phyloP scores from a whole-genome alignment of 1,284 basidiomycete genomes.

The Sanguinoderma infundibulare region DNA sequence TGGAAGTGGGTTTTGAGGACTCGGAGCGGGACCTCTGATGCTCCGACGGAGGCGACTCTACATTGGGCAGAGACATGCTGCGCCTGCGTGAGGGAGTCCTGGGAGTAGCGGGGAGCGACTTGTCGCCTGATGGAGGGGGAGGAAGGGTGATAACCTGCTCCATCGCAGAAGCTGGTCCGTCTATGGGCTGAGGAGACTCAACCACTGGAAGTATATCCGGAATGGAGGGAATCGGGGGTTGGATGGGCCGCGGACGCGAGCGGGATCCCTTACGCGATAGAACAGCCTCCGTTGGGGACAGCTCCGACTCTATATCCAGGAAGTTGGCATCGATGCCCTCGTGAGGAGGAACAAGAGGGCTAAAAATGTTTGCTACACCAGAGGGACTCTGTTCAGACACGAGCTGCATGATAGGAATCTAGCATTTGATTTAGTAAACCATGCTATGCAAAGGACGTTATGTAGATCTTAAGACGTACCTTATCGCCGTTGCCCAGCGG shows the following conservation, averaged over 20 bases:
- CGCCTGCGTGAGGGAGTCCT: constrained; percentile 22
- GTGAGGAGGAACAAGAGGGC: constrained; percentile 29
- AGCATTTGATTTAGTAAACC: not conserved
- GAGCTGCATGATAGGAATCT: constrained; percentile 25
- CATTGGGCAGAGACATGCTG: constrained; percentile 21
- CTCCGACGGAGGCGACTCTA: constrained; percentile 17
- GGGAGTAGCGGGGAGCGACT: constrained; percentile 19
- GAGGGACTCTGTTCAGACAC: constrained; percentile 10
- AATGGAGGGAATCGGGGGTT: not conserved
- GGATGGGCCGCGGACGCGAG: constrained; percentile 37
- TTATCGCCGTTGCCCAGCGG: constrained; percentile 24
- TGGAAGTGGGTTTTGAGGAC: constrained; percentile 18
- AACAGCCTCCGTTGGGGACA: constrained; percentile 19
- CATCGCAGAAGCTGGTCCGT: not conserved
- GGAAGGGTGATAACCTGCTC: constrained; percentile 18
- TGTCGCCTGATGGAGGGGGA: constrained; percentile 17
- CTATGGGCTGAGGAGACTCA: not conserved
- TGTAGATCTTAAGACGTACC: not conserved
- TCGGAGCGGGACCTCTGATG: constrained; percentile 23
- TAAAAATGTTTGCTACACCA: constrained; percentile 11
- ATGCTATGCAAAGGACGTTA: no score
- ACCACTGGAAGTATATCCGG: not conserved
- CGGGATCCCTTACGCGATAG: constrained; percentile 4
- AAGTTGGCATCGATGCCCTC: constrained; percentile 27
- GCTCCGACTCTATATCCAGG: constrained; percentile 19